phyloP scores from a whole-genome alignment of 2,329 filamentous ascomycete genomes.

The Penicillium rolfsii region DNA sequence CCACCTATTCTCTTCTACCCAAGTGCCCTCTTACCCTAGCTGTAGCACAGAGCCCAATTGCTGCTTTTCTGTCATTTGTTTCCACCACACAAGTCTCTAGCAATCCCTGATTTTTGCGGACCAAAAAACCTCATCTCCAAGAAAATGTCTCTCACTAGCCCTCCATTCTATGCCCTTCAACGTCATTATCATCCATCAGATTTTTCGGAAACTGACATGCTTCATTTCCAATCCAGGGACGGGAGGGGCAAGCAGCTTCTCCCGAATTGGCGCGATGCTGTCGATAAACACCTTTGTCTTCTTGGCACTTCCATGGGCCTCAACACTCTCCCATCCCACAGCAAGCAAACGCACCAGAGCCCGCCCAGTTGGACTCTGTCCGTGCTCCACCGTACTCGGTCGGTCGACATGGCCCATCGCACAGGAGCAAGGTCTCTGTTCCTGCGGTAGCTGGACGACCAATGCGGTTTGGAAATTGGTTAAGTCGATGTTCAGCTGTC shows the following conservation, averaged over 20 bases:
- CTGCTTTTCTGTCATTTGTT: neutral
- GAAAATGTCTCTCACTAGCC: neutral
- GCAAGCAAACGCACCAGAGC: conserved; percentile 49
- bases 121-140: neutral
- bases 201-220: conserved; percentile 47
- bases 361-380: conserved; percentile 45
- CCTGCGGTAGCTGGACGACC: conserved; percentile 37
- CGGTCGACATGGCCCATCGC: conserved; percentile 43
- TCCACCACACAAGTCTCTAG: neutral
- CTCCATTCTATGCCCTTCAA: neutral
- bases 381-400: conserved; percentile 36
- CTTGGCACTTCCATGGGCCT: conserved; percentile 53
- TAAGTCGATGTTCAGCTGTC: conserved; percentile 37
- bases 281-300: conserved; percentile 51
- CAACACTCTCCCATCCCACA: conserved; percentile 57
- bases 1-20: conserved; percentile 18
- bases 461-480: conserved; percentile 44
- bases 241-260: conserved; percentile 40
- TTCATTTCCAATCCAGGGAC: conserved; percentile 50
- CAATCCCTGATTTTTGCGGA: neutral
- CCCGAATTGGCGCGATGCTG: conserved; percentile 47
- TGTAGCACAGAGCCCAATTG: conserved; percentile 20
- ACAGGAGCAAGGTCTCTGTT: conserved; percentile 35
- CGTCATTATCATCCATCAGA: conserved; percentile 20
- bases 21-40: conserved; percentile 18